A percentile compares a stretch with the other conserved stretches of the same genome.
Conservation (phyloP, 2,329 filamentous ascomycete species). For the Colletotrichum truncatum region DNA sequence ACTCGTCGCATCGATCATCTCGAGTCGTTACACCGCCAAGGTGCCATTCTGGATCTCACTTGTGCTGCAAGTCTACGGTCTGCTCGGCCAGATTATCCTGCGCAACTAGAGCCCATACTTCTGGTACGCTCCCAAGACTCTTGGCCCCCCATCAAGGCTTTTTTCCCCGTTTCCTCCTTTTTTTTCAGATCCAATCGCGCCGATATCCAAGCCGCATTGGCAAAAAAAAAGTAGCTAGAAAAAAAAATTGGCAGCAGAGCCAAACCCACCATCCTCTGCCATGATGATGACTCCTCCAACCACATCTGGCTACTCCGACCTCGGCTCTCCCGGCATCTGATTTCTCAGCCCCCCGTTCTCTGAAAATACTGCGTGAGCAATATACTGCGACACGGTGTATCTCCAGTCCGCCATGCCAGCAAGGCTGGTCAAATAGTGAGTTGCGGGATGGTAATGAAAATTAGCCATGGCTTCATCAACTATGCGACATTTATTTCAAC, state of each 20-base stretch:
- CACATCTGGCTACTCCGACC: conserved; percentile 24
- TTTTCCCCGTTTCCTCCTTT: conserved; percentile 6
- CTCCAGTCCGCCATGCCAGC: conserved; percentile 12
- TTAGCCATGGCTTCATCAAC: conserved; percentile 13
- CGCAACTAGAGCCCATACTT: background rate
- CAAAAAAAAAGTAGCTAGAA: background rate
- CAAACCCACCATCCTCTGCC: conserved; percentile 8
- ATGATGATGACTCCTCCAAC: conserved; percentile 12
- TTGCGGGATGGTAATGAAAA: conserved; percentile 24
- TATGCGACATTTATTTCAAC: conserved; percentile 25
- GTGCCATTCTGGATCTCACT: conserved; percentile 22
- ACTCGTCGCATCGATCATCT: background rate
- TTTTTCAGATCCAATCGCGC: background rate
- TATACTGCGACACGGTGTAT: conserved; percentile 5
- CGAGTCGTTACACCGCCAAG: conserved; percentile 27
- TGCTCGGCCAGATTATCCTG: conserved; percentile 21
- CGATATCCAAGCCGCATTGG: background rate
- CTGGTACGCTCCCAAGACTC: conserved; percentile 21
- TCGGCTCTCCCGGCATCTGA: conserved; percentile 18
- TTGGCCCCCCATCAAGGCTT: conserved; percentile 23
- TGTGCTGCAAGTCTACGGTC: conserved; percentile 15
- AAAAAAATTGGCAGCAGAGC: background rate
- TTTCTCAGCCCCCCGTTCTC: background rate
- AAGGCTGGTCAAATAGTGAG: background rate
- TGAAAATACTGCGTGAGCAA: background rate